These are phyloP conservation scores for Plasmodium knowlesi DNA, from an alignment of 169 alveolate species.

Conservation along the genomic window DNA sequence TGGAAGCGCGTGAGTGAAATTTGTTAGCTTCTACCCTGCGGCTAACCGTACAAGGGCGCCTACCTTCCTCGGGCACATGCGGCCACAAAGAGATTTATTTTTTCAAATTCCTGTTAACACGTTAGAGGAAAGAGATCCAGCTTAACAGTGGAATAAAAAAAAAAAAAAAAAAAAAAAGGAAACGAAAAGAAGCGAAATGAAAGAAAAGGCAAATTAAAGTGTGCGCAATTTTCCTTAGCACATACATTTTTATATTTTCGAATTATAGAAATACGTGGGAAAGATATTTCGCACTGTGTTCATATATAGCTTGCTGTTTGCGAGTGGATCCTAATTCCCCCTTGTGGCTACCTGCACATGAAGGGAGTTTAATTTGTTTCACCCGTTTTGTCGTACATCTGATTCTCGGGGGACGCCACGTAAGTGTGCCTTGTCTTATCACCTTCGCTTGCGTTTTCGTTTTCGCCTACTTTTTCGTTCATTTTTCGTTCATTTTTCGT, in stretches of 20 bases:
- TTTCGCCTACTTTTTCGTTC: background rate
- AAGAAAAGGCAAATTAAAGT: background rate
- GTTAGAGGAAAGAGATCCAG: background rate
- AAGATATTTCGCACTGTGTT: background rate
- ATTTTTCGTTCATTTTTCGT: background rate
- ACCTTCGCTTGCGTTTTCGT: background rate
- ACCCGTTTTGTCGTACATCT: background rate
- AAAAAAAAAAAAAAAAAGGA: background rate
- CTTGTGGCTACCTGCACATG: background rate
- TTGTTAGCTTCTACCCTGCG: background rate
- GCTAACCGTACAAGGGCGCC: background rate
- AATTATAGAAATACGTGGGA: background rate
- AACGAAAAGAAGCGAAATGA: background rate
- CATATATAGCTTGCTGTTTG: background rate
- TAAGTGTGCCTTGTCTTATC: background rate
- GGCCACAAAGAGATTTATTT: background rate
- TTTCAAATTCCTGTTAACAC: background rate
- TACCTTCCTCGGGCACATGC: background rate
- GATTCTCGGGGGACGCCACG: background rate
- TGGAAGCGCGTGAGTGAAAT: background rate
- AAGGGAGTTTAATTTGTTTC: background rate
- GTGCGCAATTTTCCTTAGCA: background rate
- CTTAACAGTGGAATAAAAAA: background rate
- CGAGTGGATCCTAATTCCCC: background rate
- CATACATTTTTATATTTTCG: background rate